Conservation (phyloP, 2,329 filamentous ascomycete species). For the Xylariaceae sp. region DNA sequence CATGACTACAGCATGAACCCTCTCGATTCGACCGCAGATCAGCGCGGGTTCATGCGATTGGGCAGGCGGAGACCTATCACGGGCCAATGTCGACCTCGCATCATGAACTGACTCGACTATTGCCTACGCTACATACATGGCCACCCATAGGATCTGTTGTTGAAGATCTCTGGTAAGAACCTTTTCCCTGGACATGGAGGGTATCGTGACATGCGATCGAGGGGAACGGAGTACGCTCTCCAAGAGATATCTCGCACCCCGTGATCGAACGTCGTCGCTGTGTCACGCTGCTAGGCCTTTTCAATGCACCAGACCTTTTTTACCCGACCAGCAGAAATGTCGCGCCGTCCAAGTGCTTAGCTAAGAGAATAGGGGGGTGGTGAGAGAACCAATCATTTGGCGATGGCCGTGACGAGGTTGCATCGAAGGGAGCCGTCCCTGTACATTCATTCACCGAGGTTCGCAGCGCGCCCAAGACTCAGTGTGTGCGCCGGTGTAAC, state of each 20-base stretch:
- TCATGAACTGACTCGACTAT: too few species aligned
- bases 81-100: too few species aligned
- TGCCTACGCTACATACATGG: too few species aligned
- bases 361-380: not conserved
- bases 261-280: constrained; percentile 4
- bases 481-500: not conserved
- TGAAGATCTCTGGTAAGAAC: not conserved
- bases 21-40: too few species aligned
- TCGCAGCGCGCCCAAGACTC: not conserved
- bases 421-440: not conserved
- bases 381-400: not conserved
- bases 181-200: not conserved
- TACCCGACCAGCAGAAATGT: not conserved
- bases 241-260: not conserved
- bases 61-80: too few species aligned
- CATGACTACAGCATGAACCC: too few species aligned
- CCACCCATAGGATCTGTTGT: too few species aligned
- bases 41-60: too few species aligned
- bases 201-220: not conserved
- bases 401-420: not conserved
- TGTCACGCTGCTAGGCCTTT: constrained; percentile 8
- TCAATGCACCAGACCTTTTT: not conserved
- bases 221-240: not conserved
- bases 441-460: not conserved
- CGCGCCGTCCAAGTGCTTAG: not conserved